These are phyloP conservation scores for Fusarium domesticum DNA, from an alignment of 2,329 filamentous ascomycete species.

Conservation along the genomic window DNA sequence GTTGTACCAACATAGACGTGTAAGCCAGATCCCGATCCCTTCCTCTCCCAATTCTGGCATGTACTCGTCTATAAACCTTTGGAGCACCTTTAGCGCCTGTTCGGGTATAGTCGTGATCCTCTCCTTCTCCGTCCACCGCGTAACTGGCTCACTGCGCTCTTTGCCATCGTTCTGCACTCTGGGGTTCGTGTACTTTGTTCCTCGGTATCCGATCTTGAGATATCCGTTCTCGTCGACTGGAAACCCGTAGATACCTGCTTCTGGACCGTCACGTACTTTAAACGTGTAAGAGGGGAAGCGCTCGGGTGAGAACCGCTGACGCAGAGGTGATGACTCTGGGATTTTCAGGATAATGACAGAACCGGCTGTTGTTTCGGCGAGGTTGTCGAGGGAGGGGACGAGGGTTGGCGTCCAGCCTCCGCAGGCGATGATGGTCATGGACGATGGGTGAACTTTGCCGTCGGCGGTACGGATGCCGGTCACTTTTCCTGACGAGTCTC, in stretches of 20 bases:
- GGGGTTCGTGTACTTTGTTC: conserved; percentile 50
- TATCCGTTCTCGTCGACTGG: conserved; percentile 40
- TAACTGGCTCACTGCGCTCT: conserved; percentile 40
- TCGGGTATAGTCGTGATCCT: conserved; percentile 26
- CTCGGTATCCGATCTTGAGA: conserved; percentile 51
- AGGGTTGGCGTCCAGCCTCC: conserved; percentile 26
- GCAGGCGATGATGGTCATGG: conserved; percentile 38
- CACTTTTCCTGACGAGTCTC: conserved; percentile 18
- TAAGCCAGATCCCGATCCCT: conserved; percentile 38
- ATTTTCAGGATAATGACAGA: conserved; percentile 18
- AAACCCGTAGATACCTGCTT: conserved; percentile 47
- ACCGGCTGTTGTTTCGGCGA: conserved; percentile 24
- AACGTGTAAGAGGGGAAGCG: conserved; percentile 17
- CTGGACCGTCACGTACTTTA: conserved; percentile 16
- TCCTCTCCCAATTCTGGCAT: conserved; percentile 41
- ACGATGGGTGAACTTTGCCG: conserved; percentile 32
- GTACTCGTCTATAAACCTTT: conserved; percentile 37
- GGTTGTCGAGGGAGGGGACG: conserved; percentile 17
- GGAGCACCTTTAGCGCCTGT: conserved; percentile 29
- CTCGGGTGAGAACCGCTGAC: conserved; percentile 9
- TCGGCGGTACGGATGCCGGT: conserved; percentile 40
- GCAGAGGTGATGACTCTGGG: conserved; percentile 9
- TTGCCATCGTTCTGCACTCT: conserved; percentile 34
- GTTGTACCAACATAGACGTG: conserved; percentile 33
- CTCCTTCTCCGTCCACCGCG: conserved; percentile 33